A percentile compares a stretch with the other conserved stretches of the same genome.
Evolutionary conservation across 495 filamentous ascomycete genomes (phyloP).

Genomic region (Neurospora discreta): DNA sequence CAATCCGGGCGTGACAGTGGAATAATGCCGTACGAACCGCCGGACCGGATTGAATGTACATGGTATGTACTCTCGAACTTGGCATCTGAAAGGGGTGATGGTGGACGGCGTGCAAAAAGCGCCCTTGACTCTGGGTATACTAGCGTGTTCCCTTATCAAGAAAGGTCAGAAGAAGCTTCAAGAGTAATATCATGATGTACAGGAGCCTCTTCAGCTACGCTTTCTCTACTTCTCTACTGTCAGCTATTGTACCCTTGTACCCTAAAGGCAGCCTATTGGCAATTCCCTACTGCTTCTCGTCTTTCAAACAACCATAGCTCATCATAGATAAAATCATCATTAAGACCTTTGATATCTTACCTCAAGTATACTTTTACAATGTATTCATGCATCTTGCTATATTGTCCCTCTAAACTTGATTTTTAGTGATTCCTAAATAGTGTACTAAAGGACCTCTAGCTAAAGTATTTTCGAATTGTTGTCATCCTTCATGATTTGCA

Average conservation of each 20-base stretch:
- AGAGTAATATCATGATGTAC: neutral
- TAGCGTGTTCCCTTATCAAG: neutral
- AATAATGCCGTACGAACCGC: neutral
- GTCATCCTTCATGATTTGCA: too few species aligned
- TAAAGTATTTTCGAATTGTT: too few species aligned
- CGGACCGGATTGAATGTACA: neutral
- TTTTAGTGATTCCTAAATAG: too few species aligned
- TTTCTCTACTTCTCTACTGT: neutral
- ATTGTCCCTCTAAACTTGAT: too few species aligned
- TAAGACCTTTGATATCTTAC: too few species aligned
- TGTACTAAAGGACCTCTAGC: too few species aligned
- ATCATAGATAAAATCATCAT: too few species aligned
- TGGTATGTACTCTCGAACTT: neutral
- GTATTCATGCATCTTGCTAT: too few species aligned
- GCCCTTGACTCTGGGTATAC: neutral
- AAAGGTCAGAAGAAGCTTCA: neutral
- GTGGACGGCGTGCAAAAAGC: neutral
- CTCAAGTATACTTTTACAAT: too few species aligned
- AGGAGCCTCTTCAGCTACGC: neutral
- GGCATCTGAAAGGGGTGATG: neutral
- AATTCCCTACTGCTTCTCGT: neutral
- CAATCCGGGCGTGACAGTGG: neutral
- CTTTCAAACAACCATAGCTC: too few species aligned
- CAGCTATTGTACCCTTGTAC: neutral
- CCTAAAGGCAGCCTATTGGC: neutral